Conservation (phyloP, 371 early-diverging fungal genomes). For the Dichotomocladium elegans region DNA sequence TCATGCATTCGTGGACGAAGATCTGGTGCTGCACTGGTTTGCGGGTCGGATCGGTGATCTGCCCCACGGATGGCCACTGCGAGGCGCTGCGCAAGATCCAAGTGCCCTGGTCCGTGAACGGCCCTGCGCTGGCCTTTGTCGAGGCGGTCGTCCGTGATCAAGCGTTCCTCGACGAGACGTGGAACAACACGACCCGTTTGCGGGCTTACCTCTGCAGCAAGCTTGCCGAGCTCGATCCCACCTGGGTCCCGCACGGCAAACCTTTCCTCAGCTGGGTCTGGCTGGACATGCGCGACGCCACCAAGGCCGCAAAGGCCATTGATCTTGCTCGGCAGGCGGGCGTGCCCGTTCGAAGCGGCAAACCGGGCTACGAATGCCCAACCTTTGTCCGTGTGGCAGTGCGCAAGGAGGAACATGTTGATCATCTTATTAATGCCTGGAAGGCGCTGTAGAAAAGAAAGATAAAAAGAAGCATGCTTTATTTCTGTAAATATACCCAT, state of each 20-base stretch:
- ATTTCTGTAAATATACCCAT: too few species aligned
- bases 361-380: constrained; percentile 73
- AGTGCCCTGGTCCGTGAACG: constrained; percentile 89
- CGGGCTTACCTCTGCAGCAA: constrained; percentile 59
- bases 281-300: constrained; percentile 62
- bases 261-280: constrained; percentile 83
- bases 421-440: constrained; percentile 65
- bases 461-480: too few species aligned
- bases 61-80: constrained; percentile 71
- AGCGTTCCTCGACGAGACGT: constrained; percentile 68
- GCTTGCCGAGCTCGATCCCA: constrained; percentile 30
- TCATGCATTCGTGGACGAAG: constrained; percentile 91
- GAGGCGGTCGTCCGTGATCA: constrained; percentile 69
- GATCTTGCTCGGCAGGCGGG: constrained; percentile 68
- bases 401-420: constrained; percentile 60
- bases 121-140: constrained; percentile 75
- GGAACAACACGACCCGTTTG: constrained; percentile 66
- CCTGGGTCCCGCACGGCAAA: constrained; percentile 72
- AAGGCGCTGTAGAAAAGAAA: constrained; percentile 36
- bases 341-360: constrained; percentile 79
- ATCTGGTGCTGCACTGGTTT: constrained; percentile 89
- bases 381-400: constrained; percentile 80
- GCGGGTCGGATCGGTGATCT: constrained; percentile 81
- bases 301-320: constrained; percentile 57
- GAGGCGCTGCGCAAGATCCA: constrained; percentile 67